Base-by-base conservation (phyloP, 352 stramenopile genomes). In the Phytophthora colocasiae region DNA sequence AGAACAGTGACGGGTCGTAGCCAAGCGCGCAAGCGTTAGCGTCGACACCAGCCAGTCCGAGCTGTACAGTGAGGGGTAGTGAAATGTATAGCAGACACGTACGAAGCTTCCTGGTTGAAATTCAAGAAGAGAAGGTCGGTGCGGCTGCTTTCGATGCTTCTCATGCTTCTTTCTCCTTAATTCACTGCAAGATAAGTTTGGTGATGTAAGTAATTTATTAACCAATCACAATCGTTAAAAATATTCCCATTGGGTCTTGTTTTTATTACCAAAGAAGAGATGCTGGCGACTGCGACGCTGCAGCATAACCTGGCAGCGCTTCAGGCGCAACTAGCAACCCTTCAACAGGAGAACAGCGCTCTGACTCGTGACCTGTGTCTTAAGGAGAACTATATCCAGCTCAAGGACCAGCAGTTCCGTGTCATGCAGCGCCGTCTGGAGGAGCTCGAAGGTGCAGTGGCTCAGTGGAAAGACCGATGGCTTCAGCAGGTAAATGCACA, bases 81-180 rank as follows among this genome's bases (percentile, higher is more conserved):
- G 19, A 14, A 47, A 22, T 6, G 5, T 9, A 29, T 29, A 24
- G 38, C 24, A 38, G 4, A 26, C 26, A 61, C 86, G 68, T 77
- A 96, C 86, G 88, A 93, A 10, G 92, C 92, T 60, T 97, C 91
- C 61, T 98, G 92, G 71, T 97, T 97, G 58, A 97, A 96, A 81
- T 90, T 94, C 45, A 97, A 74, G 73, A 93, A 97, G 76, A 96
- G 89, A 65, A 95, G 67, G 49, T 94, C 83, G 39, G 58, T 81
- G 61, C 77, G 73, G 57, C 66, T 68, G 52, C 76, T 68, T 34
- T 85, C 73, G 27, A 49, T 59, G 46, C 63, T 81, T 69, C 77
- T 80, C 80, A 91, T 78, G 45, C 43, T 62, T 59, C 44, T 60
- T 22, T 63, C 39, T 19, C 19, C 19, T 19, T 19, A 19, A 19